These are phyloP conservation scores for Aspergillus piperis DNA, from an alignment of 2,329 filamentous ascomycete species.

Conservation along the genomic window DNA sequence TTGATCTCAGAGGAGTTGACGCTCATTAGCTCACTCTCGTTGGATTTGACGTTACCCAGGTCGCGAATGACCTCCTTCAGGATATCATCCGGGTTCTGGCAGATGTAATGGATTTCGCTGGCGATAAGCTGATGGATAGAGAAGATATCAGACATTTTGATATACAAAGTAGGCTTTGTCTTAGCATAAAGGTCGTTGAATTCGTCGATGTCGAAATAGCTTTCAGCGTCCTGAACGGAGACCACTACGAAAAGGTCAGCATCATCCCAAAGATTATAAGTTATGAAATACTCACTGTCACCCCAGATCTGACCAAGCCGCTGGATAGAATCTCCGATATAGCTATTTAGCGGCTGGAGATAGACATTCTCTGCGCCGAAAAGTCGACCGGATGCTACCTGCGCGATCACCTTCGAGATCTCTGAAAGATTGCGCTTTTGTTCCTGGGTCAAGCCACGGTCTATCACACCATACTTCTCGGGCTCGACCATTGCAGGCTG, in stretches of 20 bases:
- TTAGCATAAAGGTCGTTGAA: slow-evolving; percentile 98
- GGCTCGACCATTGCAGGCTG: slow-evolving; percentile 86
- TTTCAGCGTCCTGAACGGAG: slow-evolving; percentile 80
- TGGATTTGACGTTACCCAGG: slow-evolving; percentile 92
- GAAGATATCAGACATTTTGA: slow-evolving; percentile 98
- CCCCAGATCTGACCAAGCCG: slow-evolving; percentile 74
- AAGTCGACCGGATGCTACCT: slow-evolving; percentile 81
- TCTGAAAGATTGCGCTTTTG: slow-evolving; percentile 91
- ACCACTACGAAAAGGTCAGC: slow-evolving; percentile 61
- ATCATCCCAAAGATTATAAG: background rate
- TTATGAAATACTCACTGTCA: slow-evolving; percentile 52
- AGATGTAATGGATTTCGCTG: slow-evolving; percentile 74
- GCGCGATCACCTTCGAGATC: slow-evolving; percentile 86
- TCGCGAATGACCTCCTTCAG: slow-evolving; percentile 91
- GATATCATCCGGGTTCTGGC: slow-evolving; percentile 78
- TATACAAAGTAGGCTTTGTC: slow-evolving; percentile 96
- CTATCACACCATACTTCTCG: slow-evolving; percentile 89
- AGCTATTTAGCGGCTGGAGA: slow-evolving; percentile 89
- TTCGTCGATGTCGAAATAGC: slow-evolving; percentile 96
- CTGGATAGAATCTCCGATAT: slow-evolving; percentile 81
- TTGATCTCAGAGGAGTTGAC: slow-evolving; percentile 87
- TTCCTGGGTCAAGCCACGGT: slow-evolving; percentile 81
- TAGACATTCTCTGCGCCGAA: slow-evolving; percentile 97
- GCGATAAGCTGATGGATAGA: slow-evolving; percentile 89
- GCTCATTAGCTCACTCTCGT: slow-evolving; percentile 88